phyloP scores from a whole-genome alignment of 208 protist genomes.

The Porcisia deanei region DNA sequence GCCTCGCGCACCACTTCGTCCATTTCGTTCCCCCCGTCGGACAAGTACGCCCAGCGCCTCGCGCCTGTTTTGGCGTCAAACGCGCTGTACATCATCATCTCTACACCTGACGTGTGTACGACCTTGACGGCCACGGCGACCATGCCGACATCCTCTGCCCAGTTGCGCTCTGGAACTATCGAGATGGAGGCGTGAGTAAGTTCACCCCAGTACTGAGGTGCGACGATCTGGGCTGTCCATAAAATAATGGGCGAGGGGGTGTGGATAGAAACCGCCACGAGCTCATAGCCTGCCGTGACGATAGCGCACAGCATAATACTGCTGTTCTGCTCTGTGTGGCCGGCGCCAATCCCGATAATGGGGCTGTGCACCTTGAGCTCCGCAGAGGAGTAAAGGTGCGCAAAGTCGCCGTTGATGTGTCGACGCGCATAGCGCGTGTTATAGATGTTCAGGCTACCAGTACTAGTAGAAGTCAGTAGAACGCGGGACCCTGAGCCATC shows the following conservation, averaged over 20 bases:
- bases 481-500: constrained; percentile 53
- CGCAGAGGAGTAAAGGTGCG: constrained; percentile 28
- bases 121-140: constrained; percentile 58
- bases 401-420: constrained; percentile 54
- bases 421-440: constrained; percentile 45
- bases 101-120: constrained; percentile 22
- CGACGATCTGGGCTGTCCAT: constrained; percentile 45
- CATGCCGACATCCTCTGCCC: constrained; percentile 74
- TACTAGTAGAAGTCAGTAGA: constrained; percentile 40
- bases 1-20: constrained; percentile 63
- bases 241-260: constrained; percentile 25
- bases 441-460: constrained; percentile 45
- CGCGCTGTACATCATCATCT: constrained; percentile 65
- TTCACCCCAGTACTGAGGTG: constrained; percentile 21
- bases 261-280: constrained; percentile 22
- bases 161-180: constrained; percentile 77
- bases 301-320: constrained; percentile 49
- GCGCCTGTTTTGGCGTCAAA: constrained; percentile 72
- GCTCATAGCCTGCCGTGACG: constrained; percentile 58
- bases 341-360: constrained; percentile 67
- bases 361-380: constrained; percentile 33
- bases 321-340: constrained; percentile 34
- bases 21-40: constrained; percentile 66
- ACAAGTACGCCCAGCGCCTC: constrained; percentile 75
- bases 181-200: constrained; percentile 58